These are phyloP conservation scores for Carex pumila DNA, from an alignment of 176 grass and related monocot species.

Conservation along the genomic window DNA sequence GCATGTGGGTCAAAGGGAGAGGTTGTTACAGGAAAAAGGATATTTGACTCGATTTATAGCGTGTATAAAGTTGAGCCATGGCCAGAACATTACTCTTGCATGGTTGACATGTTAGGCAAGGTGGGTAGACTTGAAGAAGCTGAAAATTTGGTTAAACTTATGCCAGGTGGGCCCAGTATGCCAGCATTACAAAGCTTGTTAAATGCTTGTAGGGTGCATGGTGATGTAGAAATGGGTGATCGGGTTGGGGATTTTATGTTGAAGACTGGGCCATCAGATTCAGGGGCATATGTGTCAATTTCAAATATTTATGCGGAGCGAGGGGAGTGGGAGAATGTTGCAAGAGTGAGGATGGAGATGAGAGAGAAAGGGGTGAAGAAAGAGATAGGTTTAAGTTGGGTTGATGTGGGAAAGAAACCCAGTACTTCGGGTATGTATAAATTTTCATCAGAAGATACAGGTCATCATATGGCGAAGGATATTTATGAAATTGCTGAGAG, in stretches of 20 bases:
- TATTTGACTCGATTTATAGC: constrained; percentile 47
- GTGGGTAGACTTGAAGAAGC: constrained; percentile 61
- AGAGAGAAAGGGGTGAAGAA: constrained; percentile 55
- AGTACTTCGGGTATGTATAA: constrained; percentile 41
- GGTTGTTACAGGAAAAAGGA: constrained; percentile 27
- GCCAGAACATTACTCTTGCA: constrained; percentile 80
- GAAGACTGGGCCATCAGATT: constrained; percentile 36
- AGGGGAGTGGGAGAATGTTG: constrained; percentile 60
- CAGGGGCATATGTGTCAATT: constrained; percentile 67
- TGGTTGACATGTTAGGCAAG: constrained; percentile 75
- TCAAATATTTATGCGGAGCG: constrained; percentile 80
- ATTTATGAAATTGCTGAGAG: constrained; percentile 47
- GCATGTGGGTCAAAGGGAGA: constrained; percentile 64
- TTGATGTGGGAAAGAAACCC: constrained; percentile 37
- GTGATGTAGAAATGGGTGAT: constrained; percentile 37
- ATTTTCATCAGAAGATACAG: constrained; percentile 65
- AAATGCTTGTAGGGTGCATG: constrained; percentile 63
- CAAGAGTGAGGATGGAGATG: constrained; percentile 60
- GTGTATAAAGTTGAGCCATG: constrained; percentile 39
- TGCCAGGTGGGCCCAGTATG: constrained; percentile 39
- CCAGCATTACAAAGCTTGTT: constrained; percentile 78
- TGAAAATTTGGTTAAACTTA: constrained; percentile 42
- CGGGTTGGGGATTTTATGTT: constrained; percentile 43
- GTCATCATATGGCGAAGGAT: constrained; percentile 46
- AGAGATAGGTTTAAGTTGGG: constrained; percentile 85